Conservation (phyloP, 352 stramenopile genomes). For the Pythium apleroticum region DNA sequence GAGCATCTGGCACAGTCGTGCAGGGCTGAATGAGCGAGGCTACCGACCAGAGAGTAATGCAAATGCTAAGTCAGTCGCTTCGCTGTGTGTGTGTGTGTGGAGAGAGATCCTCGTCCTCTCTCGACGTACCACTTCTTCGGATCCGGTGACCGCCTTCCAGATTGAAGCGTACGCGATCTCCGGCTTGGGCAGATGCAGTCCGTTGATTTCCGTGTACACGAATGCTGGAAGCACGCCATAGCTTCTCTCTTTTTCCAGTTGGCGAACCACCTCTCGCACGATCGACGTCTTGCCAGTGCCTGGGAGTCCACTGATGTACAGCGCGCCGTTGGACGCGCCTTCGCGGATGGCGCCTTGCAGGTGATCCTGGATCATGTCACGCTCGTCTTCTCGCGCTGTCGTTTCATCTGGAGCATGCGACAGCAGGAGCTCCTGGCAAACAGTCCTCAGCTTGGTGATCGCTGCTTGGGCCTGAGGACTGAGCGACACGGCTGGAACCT, state of each 20-base stretch:
- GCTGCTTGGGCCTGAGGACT: conserved; percentile 9
- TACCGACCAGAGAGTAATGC: not conserved
- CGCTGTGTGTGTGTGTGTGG: not conserved
- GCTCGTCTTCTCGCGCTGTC: conserved; percentile 63
- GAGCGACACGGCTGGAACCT: not conserved
- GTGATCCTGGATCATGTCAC: conserved; percentile 52
- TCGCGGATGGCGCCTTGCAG: conserved; percentile 53
- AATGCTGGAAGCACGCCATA: conserved; percentile 42
- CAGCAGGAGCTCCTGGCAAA: conserved; percentile 60
- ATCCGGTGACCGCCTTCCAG: conserved; percentile 50
- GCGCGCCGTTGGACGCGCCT: conserved; percentile 46
- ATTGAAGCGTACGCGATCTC: conserved; percentile 66
- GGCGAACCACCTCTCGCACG: conserved; percentile 65
- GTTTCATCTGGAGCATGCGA: conserved; percentile 55
- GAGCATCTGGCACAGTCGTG: conserved; percentile 44
- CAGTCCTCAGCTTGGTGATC: conserved; percentile 45
- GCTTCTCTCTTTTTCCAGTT: conserved; percentile 40
- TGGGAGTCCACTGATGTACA: conserved; percentile 75
- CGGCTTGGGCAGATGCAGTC: conserved; percentile 62
- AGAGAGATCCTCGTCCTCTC: not conserved
- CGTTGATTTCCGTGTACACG: conserved; percentile 67
- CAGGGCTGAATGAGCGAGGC: conserved; percentile 31
- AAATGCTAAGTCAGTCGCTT: not conserved
- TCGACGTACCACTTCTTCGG: conserved; percentile 16
- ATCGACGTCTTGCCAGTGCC: conserved; percentile 72